Evolutionary conservation across 2,329 filamentous ascomycete genomes (phyloP).

Genomic region (Coccinonectria pachysandricola): DNA sequence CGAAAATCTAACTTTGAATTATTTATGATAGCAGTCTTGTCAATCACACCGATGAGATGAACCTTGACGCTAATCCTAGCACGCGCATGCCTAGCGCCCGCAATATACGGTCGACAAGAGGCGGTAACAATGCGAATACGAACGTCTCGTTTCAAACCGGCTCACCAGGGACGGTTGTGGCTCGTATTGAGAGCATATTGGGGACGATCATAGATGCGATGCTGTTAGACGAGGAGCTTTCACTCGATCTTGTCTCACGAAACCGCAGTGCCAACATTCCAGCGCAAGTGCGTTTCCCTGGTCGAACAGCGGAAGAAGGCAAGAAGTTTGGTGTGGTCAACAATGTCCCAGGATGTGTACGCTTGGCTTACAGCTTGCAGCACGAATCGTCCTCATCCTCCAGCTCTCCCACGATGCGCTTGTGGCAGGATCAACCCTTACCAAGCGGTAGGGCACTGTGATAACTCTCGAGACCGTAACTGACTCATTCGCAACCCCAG

Average conservation of each 20-base stretch:
- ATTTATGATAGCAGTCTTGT: too few species aligned
- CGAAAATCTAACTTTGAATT: too few species aligned
- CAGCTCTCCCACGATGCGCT: slow-evolving; percentile 51
- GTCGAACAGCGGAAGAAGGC: slow-evolving; percentile 34
- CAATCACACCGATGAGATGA: too few species aligned
- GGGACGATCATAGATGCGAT: slow-evolving; percentile 21
- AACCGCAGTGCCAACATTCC: slow-evolving; percentile 5
- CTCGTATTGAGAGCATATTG: slow-evolving; percentile 27
- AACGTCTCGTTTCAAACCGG: slow-evolving; percentile 1
- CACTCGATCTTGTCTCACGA: slow-evolving; percentile 17
- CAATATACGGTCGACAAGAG: too few species aligned
- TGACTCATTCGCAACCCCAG: too few species aligned
- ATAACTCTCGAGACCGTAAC: too few species aligned
- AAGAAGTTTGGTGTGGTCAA: slow-evolving; percentile 38
- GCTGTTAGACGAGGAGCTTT: slow-evolving; percentile 14
- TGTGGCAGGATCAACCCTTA: slow-evolving; percentile 41
- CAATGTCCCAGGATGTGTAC: not conserved
- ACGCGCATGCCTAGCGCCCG: too few species aligned
- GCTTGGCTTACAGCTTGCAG: slow-evolving; percentile 24
- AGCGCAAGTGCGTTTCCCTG: slow-evolving; percentile 32
- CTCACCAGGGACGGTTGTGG: slow-evolving; percentile 16
- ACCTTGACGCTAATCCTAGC: too few species aligned
- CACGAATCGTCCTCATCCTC: slow-evolving; percentile 46
- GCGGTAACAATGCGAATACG: slow-evolving; percentile 19
- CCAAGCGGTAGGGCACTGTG: slow-evolving; percentile 56